phyloP scores from a whole-genome alignment of 345 rosid species.

The Populus simonii region DNA sequence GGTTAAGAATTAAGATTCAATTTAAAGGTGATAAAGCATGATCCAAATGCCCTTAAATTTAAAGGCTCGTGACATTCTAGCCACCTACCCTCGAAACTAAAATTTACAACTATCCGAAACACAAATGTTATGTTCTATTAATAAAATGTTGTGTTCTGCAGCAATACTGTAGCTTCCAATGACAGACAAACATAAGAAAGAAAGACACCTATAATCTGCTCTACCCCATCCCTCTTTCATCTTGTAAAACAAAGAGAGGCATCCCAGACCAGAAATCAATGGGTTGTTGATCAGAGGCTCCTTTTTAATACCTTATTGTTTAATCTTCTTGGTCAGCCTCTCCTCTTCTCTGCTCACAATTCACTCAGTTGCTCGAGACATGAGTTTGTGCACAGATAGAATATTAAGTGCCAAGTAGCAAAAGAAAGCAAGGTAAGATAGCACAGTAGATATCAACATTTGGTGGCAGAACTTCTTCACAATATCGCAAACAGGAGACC shows the following conservation, averaged over 20 bases:
- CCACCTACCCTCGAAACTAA: background rate
- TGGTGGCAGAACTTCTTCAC: constrained; percentile 43
- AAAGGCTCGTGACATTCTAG: background rate
- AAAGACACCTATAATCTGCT: background rate
- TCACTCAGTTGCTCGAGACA: constrained; percentile 13
- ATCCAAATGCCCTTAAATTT: background rate
- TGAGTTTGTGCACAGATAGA: constrained; percentile 33
- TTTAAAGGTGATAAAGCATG: background rate
- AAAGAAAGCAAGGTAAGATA: constrained; percentile 49
- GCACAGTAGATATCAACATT: constrained; percentile 24
- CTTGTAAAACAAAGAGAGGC: background rate
- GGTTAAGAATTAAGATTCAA: too few species aligned
- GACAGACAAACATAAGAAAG: background rate
- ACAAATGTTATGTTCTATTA: background rate
- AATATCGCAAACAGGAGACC: constrained; percentile 37
- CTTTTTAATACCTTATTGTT: too few species aligned
- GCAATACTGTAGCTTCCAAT: background rate
- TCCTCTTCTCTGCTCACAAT: background rate
- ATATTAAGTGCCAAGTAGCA: constrained; percentile 39
- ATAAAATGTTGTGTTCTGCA: background rate
- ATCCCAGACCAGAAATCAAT: background rate
- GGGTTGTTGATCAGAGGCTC: too few species aligned
- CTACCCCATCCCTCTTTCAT: background rate
- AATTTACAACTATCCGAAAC: background rate
- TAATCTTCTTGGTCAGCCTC: background rate